Conservation (phyloP, 331 rosid species). For the Ulmus americana region DNA sequence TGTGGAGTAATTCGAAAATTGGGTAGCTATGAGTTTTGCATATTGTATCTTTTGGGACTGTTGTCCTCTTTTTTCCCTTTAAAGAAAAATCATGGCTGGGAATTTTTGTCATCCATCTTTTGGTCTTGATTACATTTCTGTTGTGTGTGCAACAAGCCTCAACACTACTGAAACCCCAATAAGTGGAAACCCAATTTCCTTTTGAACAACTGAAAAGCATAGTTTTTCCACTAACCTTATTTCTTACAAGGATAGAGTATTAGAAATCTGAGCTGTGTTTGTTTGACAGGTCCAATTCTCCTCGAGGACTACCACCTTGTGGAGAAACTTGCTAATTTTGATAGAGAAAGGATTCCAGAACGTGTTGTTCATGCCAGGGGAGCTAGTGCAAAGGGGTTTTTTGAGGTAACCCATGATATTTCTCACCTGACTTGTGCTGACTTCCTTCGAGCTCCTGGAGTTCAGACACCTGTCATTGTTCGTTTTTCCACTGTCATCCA, state of each 20-base stretch:
- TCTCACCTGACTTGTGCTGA: slow-evolving; percentile 83
- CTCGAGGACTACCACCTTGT: slow-evolving; percentile 88
- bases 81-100: not conserved
- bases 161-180: too few relatives aligned
- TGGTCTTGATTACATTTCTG: too few relatives aligned
- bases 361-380: slow-evolving; percentile 97
- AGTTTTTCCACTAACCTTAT: not conserved
- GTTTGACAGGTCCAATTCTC: slow-evolving; percentile 69
- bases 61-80: too few relatives aligned
- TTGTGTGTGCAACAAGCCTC: too few relatives aligned
- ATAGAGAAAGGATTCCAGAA: slow-evolving; percentile 84
- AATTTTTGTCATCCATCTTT: not conserved
- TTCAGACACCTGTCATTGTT: slow-evolving; percentile 83
- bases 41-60: not conserved
- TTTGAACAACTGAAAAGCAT: not conserved
- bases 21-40: not conserved
- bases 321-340: slow-evolving; percentile 77
- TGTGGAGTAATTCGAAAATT: not conserved
- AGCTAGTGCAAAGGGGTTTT: slow-evolving; percentile 96
- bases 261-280: not conserved
- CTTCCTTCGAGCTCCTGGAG: slow-evolving; percentile 89
- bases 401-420: slow-evolving; percentile 87
- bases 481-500: slow-evolving; percentile 93
- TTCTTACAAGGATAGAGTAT: not conserved
- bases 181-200: not conserved